These are phyloP conservation scores for Kodamaea alishanica DNA, from an alignment of 1,139 yeast genomes.

Conservation along the genomic window DNA sequence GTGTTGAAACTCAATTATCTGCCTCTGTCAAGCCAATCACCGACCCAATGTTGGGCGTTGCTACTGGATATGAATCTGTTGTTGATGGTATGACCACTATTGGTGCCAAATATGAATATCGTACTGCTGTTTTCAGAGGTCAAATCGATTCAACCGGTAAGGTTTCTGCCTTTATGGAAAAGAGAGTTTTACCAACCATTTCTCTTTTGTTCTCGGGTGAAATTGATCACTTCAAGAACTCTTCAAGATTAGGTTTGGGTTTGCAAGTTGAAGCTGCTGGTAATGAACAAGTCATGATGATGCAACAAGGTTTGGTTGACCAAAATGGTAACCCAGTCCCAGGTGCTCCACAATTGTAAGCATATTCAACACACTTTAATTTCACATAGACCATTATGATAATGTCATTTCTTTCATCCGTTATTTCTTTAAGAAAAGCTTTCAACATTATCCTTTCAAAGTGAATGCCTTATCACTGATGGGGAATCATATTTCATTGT, in stretches of 20 bases:
- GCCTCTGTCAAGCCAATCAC: slow-evolving; percentile 76
- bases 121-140: slow-evolving; percentile 94
- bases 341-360: slow-evolving; percentile 54
- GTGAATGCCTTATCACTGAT: too few relatives aligned
- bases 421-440: too few relatives aligned
- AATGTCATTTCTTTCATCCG: too few relatives aligned
- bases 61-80: slow-evolving; percentile 75
- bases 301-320: slow-evolving; percentile 77
- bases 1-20: slow-evolving; percentile 85
- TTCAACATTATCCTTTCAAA: too few relatives aligned
- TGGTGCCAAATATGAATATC: slow-evolving; percentile 97
- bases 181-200: slow-evolving; percentile 88
- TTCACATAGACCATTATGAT: too few relatives aligned
- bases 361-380: slow-evolving; percentile 6
- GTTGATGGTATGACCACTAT: slow-evolving; percentile 89
- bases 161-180: slow-evolving; percentile 87
- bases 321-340: slow-evolving; percentile 82
- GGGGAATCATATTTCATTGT: too few relatives aligned
- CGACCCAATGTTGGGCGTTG: slow-evolving; percentile 78
- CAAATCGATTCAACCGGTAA: slow-evolving; percentile 90
- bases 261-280: slow-evolving; percentile 94
- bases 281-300: slow-evolving; percentile 73
- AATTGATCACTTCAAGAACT: slow-evolving; percentile 82
- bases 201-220: slow-evolving; percentile 86
- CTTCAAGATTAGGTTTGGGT: slow-evolving; percentile 88